Percentiles rank a stretch among this genome's conserved stretches.
Evolutionary conservation across 2,329 filamentous ascomycete genomes (phyloP).

Genomic region (Cytospora chrysosperma): DNA sequence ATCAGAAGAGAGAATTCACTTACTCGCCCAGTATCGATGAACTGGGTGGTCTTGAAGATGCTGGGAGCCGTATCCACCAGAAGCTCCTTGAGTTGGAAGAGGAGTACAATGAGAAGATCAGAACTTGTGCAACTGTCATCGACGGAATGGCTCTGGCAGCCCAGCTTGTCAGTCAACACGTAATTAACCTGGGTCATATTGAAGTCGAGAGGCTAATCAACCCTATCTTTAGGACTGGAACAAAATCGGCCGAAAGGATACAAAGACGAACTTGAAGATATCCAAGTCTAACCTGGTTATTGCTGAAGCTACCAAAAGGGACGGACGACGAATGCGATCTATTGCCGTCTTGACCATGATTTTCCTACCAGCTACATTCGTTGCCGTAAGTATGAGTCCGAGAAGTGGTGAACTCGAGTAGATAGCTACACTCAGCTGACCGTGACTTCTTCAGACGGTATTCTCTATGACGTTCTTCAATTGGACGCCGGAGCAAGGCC

Average conservation of each 20-base stretch:
- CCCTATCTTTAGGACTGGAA: conserved; percentile 23
- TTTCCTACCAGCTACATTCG: conserved; percentile 42
- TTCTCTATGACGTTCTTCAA: conserved; percentile 27
- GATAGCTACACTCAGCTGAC: neutral
- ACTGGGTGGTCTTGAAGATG: conserved; percentile 1
- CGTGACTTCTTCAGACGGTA: neutral
- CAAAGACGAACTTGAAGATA: conserved; percentile 23
- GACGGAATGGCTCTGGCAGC: conserved; percentile 25
- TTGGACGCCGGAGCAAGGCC: conserved; percentile 13
- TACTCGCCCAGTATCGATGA: neutral
- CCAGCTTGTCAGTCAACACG: conserved; percentile 24
- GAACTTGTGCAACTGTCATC: conserved; percentile 24
- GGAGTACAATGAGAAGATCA: conserved; percentile 25
- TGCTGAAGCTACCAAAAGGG: conserved; percentile 16
- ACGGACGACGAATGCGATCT: conserved; percentile 34
- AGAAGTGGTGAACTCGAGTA: neutral
- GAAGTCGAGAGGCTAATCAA: neutral
- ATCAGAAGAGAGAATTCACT: neutral
- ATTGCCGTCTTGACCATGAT: conserved; percentile 40
- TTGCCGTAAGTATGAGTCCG: conserved; percentile 29
- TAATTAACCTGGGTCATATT: too few relatives aligned
- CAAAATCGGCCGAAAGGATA: conserved; percentile 25
- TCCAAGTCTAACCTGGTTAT: conserved; percentile 19
- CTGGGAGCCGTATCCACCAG: conserved; percentile 22
- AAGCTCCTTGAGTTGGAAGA: conserved; percentile 18